Base-by-base conservation (phyloP, 345 rosid species). In the Clarkia xantiana region DNA sequence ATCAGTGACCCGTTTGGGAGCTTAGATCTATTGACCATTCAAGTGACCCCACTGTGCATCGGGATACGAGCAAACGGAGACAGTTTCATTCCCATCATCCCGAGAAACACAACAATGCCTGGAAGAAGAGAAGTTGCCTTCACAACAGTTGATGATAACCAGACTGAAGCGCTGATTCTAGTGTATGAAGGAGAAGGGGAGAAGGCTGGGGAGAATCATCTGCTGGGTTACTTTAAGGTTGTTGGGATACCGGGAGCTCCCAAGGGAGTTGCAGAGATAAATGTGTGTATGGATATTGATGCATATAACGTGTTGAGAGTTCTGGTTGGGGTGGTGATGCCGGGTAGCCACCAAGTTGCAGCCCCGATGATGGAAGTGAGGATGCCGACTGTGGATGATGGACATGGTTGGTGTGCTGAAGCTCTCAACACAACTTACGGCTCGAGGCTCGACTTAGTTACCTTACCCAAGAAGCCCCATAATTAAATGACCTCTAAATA, bases 371-470 rank as follows among this genome's bases (percentile, higher is more conserved):
- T 90, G 71, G 95, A 83, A 47, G 88, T 86, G 46, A 74, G 94
- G 71, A 73, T 90, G 97, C 97, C 95, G 0, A 83, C 82, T 1
- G 81, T 86, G 47, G 95, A 86, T 48, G 88, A 79, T 48, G 91
- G 95, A 29, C 91, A 86, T 49, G 91, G 88, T 34, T 86, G 94
- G 94, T 80, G 85, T 29, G 80, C 78, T 0, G 75, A 71, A 51
- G 94, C 86, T 45, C 71, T 90, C 41, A 56, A 63, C 65, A 72
- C 52, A 54, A 57, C 72, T 25, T 77, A 79, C 22, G 86, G 91
- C 16, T 67, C 88, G 18, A 41, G 65, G 48, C 64, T 85, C 4
- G 86, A 74, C 69, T 49, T 90, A 18, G 72, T 68, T 60, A 70
- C 84, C n/a, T 55, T 80, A 62, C 82, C 72, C 55, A 78, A 69